These are phyloP conservation scores for Penicillium antarcticum DNA, from an alignment of 495 filamentous ascomycete species.

Conservation along the genomic window DNA sequence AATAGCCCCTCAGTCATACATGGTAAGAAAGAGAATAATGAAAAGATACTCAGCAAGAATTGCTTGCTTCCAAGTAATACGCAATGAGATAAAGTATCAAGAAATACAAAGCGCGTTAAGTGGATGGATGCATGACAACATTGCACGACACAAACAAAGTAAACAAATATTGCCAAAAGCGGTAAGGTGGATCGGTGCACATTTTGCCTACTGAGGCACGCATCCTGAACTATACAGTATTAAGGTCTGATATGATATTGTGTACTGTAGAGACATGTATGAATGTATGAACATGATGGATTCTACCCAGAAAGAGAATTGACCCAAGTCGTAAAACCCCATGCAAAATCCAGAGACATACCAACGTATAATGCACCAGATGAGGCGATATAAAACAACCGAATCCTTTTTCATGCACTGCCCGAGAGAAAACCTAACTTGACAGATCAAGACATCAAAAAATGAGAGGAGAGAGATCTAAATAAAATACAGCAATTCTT, in stretches of 20 bases:
- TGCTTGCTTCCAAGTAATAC: background rate
- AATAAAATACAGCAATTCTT: constrained; percentile 26
- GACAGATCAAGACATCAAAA: constrained; percentile 13
- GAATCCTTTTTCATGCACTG: constrained; percentile 34
- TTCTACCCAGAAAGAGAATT: constrained; percentile 9
- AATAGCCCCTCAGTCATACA: constrained; percentile 10
- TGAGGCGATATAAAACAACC: constrained; percentile 34
- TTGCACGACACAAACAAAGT: constrained; percentile 16
- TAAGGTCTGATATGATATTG: background rate
- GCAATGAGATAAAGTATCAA: constrained; percentile 9
- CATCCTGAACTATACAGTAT: no score
- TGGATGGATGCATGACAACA: background rate
- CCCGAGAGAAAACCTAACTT: constrained; percentile 21
- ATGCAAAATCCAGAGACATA: constrained; percentile 18
- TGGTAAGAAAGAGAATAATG: constrained; percentile 7
- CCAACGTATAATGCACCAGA: constrained; percentile 27
- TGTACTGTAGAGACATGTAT: background rate
- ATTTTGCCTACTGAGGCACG: background rate
- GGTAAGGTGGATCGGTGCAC: constrained; percentile 16
- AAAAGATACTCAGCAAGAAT: constrained; percentile 5
- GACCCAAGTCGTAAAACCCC: constrained; percentile 7
- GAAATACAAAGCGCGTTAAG: constrained; percentile 10
- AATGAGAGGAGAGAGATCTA: constrained; percentile 43
- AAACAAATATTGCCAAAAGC: constrained; percentile 28
- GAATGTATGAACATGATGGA: background rate